Base-by-base conservation (phyloP, 495 filamentous ascomycete species). In the Staphylotrichum tortipilum region DNA sequence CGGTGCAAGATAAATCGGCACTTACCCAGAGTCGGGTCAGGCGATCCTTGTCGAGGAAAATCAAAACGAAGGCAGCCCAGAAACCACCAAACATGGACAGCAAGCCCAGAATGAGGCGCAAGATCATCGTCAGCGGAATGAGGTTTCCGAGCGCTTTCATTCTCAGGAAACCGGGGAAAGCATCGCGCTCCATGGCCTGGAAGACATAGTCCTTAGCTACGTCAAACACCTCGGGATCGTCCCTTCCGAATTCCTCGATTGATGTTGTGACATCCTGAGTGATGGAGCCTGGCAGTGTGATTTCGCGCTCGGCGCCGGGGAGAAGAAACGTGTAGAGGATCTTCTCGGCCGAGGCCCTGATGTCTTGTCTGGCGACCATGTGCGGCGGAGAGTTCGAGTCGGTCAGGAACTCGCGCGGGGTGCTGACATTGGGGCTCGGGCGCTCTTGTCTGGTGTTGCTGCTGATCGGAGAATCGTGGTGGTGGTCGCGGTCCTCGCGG, bases 161-260 rank as follows among this genome's bases (percentile, higher is more conserved):
- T 57, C 88, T 82, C 54, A 98, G 78, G 74, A 98, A 98, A 19
- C 90, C 90, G 4, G 92, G 92, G 68, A 95, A 98, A 12, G 92
- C 92, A 69, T 97, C 92, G 35, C 94, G 82, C 68, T 99, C 92
- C 94, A 99, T 99, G 3, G 92, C 92, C 63, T 97, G 94, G 68
- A 96, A 99, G 39, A 95, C 91, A 63, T 97, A 99, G 70, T 99
- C 94, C 68, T 97, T 97, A 22, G 92, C 92, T 3, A 85, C 82
- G 63, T 96, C 91, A 54, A 99, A 99, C 10, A 99, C 82, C 63
- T 97, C 92, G 1, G 92, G 92, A 61, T 99, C 92, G 56, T 96
- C 94, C 59, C 92, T 81, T 36, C 85, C 85, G 47, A 85, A 80
- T 47, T 91, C 83, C 64, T 99, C 92, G 47, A 99, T 89, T 14